phyloP scores from a whole-genome alignment of 176 grass and related monocot genomes.

The Chrysopogon serrulatus region DNA sequence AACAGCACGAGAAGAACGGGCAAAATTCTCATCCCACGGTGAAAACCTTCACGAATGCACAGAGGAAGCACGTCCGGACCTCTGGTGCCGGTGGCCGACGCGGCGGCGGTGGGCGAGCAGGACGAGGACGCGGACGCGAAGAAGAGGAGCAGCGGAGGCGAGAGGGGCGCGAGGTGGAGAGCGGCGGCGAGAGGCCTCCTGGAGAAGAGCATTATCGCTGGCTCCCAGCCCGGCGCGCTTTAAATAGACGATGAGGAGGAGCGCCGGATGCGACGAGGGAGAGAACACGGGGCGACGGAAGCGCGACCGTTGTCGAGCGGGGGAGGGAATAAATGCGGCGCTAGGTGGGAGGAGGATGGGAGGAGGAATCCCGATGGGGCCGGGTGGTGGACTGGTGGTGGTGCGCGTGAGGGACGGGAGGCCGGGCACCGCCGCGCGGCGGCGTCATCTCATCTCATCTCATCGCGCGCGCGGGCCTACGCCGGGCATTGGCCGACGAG shows the following conservation, averaged over 20 bases:
- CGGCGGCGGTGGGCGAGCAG: conserved; percentile 10
- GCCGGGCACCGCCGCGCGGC: conserved; percentile 35
- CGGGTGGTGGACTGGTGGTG: neutral
- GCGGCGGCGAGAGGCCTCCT: conserved; percentile 56
- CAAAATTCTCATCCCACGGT: neutral
- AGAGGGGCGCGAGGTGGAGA: conserved; percentile 27
- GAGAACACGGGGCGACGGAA: conserved; percentile 3
- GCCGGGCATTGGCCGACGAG: neutral
- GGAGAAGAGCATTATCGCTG: conserved; percentile 52
- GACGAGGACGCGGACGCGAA: conserved; percentile 29
- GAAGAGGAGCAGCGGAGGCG: conserved; percentile 32
- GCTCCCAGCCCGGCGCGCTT: neutral
- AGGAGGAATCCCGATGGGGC: neutral
- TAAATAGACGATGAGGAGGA: conserved; percentile 47
- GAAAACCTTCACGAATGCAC: neutral
- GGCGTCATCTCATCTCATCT: conserved; percentile 30
- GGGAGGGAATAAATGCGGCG: conserved; percentile 27
- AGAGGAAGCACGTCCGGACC: conserved; percentile 1
- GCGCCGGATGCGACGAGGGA: conserved; percentile 19
- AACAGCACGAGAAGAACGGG: neutral
- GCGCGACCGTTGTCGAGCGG: neutral
- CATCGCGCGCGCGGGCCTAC: neutral
- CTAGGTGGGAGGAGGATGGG: neutral
- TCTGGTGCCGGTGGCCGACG: conserved; percentile 11
- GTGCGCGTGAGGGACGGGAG: neutral